A percentile compares a stretch with the other conserved stretches of the same genome.
Evolutionary conservation across 805 yeast genomes (phyloP).

Genomic region (Yarrowia bubula): DNA sequence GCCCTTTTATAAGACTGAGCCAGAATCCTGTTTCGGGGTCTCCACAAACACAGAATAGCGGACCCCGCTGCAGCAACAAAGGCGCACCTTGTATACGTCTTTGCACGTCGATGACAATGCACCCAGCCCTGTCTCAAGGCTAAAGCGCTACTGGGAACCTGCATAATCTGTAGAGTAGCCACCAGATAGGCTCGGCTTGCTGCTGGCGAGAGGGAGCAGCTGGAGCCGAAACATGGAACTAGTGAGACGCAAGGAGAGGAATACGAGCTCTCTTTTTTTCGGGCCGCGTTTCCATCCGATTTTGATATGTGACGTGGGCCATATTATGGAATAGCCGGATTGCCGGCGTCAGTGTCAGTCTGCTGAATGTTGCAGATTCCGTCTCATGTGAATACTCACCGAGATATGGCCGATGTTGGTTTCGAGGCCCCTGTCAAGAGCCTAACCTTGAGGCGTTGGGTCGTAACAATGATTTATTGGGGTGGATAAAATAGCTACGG

Average conservation of each 20-base stretch:
- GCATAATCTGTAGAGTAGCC: neutral
- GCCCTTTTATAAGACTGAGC: too few species aligned
- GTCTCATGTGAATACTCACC: neutral
- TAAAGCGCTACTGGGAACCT: slow-evolving; percentile 2
- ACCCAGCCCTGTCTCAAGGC: slow-evolving; percentile 14
- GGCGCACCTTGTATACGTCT: neutral
- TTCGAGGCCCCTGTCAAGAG: neutral
- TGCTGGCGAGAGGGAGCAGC: neutral
- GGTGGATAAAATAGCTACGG: too few species aligned
- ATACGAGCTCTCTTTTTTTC: neutral
- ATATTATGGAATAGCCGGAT: neutral
- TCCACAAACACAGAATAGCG: neutral
- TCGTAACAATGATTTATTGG: too few species aligned
- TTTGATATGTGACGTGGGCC: neutral
- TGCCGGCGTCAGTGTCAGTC: neutral
- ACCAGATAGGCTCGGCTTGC: neutral
- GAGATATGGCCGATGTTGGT: neutral
- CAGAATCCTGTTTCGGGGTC: too few species aligned
- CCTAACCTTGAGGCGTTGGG: neutral
- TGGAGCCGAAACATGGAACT: slow-evolving; percentile 2
- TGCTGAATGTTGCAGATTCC: too few species aligned
- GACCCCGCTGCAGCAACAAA: slow-evolving; percentile 14
- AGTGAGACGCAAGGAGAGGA: neutral
- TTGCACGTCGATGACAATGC: neutral
- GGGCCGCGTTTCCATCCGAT: neutral